Evolutionary conservation across 23 red algal species (phyloP).

Genomic region (Gracilaria vermiculophylla): DNA sequence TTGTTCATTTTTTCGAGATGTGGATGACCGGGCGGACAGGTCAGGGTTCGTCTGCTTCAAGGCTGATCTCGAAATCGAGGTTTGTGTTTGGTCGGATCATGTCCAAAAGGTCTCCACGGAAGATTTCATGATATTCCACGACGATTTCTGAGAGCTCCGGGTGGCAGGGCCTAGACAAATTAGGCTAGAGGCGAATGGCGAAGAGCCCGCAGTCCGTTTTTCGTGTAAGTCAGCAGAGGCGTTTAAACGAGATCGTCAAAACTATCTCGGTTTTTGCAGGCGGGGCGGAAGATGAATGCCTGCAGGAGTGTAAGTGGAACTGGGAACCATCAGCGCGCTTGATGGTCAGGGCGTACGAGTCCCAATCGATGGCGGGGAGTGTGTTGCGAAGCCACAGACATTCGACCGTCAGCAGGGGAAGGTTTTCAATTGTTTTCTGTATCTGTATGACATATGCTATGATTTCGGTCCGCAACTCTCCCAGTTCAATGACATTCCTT

Average conservation of each 20-base stretch:
- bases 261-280: too few relatives aligned
- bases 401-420: background rate
- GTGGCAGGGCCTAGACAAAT: background rate
- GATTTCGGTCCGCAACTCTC: too few relatives aligned
- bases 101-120: background rate
- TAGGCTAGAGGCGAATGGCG: slow-evolving; percentile 1
- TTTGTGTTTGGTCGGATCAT: background rate
- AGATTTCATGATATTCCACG: slow-evolving; percentile 9
- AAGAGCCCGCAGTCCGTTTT: background rate
- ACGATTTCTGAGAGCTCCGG: background rate
- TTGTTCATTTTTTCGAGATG: background rate
- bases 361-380: background rate
- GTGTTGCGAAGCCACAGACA: background rate
- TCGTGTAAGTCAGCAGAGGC: background rate
- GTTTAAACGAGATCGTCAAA: background rate
- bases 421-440: background rate
- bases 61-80: slow-evolving; percentile 36
- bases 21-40: slow-evolving; percentile 37
- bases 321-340: slow-evolving; percentile 23
- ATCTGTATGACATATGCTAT: too few relatives aligned
- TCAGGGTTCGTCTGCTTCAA: background rate
- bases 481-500: too few relatives aligned
- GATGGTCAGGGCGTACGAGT: background rate
- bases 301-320: background rate
- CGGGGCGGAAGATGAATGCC: too few relatives aligned